Percentiles rank a stretch among this genome's conserved stretches.
phyloP scores from a whole-genome alignment of 2,329 filamentous ascomycete genomes.

The Bipolaris gigantea region DNA sequence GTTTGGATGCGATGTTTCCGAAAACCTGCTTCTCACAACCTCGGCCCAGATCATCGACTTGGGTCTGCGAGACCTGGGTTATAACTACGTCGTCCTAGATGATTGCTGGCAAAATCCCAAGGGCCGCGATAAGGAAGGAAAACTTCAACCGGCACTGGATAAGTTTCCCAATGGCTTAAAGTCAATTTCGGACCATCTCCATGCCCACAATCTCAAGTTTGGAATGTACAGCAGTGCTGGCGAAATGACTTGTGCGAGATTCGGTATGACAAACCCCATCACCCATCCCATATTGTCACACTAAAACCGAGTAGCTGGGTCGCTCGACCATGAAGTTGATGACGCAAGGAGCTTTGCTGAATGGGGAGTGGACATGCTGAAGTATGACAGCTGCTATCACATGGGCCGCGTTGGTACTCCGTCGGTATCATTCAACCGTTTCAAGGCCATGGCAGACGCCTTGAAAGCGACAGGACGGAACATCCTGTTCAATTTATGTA shows the following conservation, averaged over 20 bases:
- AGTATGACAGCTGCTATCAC: constrained; percentile 45
- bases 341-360: constrained; percentile 32
- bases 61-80: constrained; percentile 35
- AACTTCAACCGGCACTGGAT: constrained; percentile 51
- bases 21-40: constrained; percentile 31
- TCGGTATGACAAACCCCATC: constrained; percentile 41
- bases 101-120: constrained; percentile 59
- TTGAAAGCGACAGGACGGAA: constrained; percentile 27
- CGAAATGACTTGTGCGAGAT: constrained; percentile 57
- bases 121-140: constrained; percentile 48
- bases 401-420: constrained; percentile 34
- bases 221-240: constrained; percentile 65
- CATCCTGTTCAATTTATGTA: constrained; percentile 37
- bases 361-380: constrained; percentile 44
- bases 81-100: constrained; percentile 60
- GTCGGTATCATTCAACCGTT: constrained; percentile 30
- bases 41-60: constrained; percentile 27
- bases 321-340: constrained; percentile 29
- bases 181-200: constrained; percentile 50
- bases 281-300: neutral
- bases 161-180: constrained; percentile 64
- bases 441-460: constrained; percentile 33
- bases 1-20: constrained; percentile 33
- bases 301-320: constrained; percentile 23
- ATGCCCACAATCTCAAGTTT: constrained; percentile 57